Conservation (phyloP, 495 filamentous ascomycete species). For the Chlorociboria aeruginascens region DNA sequence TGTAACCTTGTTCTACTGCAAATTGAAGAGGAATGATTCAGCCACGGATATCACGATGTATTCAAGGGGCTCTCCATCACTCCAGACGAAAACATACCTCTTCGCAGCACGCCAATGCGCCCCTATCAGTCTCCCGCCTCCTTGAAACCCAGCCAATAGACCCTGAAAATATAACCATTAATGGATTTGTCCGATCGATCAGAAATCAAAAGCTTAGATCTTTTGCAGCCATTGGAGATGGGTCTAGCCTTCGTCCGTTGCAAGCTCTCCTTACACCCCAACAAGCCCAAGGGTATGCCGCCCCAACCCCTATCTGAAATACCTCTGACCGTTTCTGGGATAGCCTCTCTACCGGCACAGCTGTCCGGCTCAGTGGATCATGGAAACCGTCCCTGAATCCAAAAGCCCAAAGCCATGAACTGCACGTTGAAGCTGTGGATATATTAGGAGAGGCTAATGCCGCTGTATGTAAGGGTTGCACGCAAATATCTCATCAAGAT, state of each 20-base stretch:
- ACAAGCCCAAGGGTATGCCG: slow-evolving; percentile 59
- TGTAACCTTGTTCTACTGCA: no score
- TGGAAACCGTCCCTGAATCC: slow-evolving; percentile 64
- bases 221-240: slow-evolving; percentile 82
- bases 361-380: slow-evolving; percentile 64
- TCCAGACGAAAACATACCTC: not conserved
- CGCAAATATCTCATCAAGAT: not conserved
- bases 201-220: slow-evolving; percentile 72
- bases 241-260: slow-evolving; percentile 64
- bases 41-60: not conserved
- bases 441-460: slow-evolving; percentile 68
- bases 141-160: slow-evolving; percentile 7
- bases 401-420: slow-evolving; percentile 64
- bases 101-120: no score
- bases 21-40: slow-evolving; percentile 1
- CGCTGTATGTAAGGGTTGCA: slow-evolving; percentile 42
- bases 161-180: slow-evolving; percentile 36
- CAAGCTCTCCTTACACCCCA: slow-evolving; percentile 72
- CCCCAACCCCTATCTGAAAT: slow-evolving; percentile 3
- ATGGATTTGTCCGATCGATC: slow-evolving; percentile 75
- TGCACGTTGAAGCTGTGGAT: slow-evolving; percentile 55
- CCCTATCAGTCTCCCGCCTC: slow-evolving; percentile 9
- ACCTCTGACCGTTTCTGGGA: slow-evolving; percentile 1
- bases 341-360: slow-evolving; percentile 70
- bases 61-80: not conserved